Base-by-base conservation (phyloP, 345 rosid genomes). In the Eucalyptus tenuipes region DNA sequence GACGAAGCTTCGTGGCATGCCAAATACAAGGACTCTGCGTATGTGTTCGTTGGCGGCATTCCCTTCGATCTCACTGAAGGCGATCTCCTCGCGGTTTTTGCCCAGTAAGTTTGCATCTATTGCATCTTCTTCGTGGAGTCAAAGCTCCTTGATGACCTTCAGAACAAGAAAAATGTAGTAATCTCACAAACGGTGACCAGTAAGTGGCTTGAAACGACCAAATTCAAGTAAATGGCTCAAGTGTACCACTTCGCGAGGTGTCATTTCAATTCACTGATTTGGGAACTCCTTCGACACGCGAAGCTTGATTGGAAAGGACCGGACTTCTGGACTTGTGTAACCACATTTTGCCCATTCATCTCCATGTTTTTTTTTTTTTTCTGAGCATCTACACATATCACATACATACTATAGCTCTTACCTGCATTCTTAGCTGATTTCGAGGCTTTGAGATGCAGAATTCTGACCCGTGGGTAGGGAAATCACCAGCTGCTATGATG, bases 1-100 rank as follows among this genome's bases (percentile, higher is more conserved):
- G 98, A 96, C 27, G 97, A 93, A 2, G 99, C 99, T 2, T 98
- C 98, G 11, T 98, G 99, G 99, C 99, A 98, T 68, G 95, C 98
- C 89, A 96, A 94, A 93, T 98, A 96, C 94, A 98, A 94, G 91
- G 94, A 94, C 31, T 98, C 99, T 5, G 98, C 99, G 9, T 97
- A 97, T 85, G 88, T 98, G 50, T 97, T 79, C 89, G 96, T 94
- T 48, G 99, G 99, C 25, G 97, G 98, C 89, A 91, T 98, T 86
- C 96, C 99, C 13, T 98, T 92, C 89, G 99, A 97, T 52, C 99
- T 98, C 91, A 97, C 98, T 33, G 99, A 97, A 90, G 99, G 99
- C 55, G 99, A 98, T 89, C 96, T 98, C 89, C 99, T 98, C 85
- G 98, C 99, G 27, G 94, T 97, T 81, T 97, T 97, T 88, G 92